Evolutionary conservation across 768 basidiomycete species (phyloP), one percentile per base, ranked within the genome.

Genomic region (Pleurotus eryngii): DNA sequence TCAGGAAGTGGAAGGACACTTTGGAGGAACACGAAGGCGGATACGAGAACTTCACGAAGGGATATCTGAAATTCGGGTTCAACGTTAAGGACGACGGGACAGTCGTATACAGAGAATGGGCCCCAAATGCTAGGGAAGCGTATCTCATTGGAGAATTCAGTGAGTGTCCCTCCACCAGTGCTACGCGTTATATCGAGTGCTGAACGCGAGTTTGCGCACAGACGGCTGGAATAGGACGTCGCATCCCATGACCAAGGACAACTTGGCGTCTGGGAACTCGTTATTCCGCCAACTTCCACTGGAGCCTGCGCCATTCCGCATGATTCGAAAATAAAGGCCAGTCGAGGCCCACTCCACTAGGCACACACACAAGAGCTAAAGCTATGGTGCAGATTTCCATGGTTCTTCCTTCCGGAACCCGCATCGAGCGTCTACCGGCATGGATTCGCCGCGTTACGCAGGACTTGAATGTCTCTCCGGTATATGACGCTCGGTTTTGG

Each of bases 401-500:
- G 91, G 81, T 94, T 53, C 67, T 85, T n/a, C 86, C 88, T 0
- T 76, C 76, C 42, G 90, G 91, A 11, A 76, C 84, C 61, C 87
- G 92, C 30, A 89, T 97, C 60, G 97, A 99, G 69, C 86, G 95
- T 39, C 69, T 98, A 40, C 96, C 97, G 3, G 86, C 90, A 3
- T 99, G 96, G 97, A 95, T 93, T 65, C 86, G 73, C 57, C 91
- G 96, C 59, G 96, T 98, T 60, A 98, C 96, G 4, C 97, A 99
- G 70, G 94, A 99, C 68, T 75, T 98, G 57, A 69, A 74, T 48
- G 84, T 92, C 43, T 98, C 97, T 15, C 91, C 94, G 12, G 81
- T 91, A 5, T 99, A 96, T 70, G 97, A 99, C 59, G 92, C 93
- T 17, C 86, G 92, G n/a, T 97, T 99, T 74, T 99, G 97, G 97